Percentiles rank a stretch among this genome's conserved stretches.
phyloP scores from a whole-genome alignment of 2,329 filamentous ascomycete genomes.

The Amauroascus verrucosus region DNA sequence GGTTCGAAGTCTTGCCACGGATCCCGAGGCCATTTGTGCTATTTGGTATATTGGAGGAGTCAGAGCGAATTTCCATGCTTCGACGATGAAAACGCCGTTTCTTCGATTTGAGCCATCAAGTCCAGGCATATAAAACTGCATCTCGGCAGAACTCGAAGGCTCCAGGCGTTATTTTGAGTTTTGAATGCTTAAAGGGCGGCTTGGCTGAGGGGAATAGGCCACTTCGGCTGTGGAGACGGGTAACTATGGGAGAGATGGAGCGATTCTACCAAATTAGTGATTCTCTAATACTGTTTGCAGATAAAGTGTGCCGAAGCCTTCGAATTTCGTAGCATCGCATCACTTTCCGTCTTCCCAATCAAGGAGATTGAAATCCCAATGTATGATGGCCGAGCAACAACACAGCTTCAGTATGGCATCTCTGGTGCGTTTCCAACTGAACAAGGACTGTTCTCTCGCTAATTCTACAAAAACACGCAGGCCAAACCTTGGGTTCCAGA shows the following conservation, averaged over 20 bases:
- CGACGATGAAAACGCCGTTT: not conserved
- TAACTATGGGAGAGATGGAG: no score
- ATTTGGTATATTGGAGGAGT: not conserved
- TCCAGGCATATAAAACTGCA: no score
- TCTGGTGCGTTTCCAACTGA: not conserved
- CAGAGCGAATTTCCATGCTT: not conserved
- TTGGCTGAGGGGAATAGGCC: not conserved
- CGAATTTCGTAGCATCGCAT: no score
- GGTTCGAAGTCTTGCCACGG: not conserved
- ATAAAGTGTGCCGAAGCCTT: no score
- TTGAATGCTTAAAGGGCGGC: not conserved
- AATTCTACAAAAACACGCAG: conserved; percentile 1
- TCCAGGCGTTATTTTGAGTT: no score
- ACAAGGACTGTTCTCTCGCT: not conserved
- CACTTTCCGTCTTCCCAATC: no score
- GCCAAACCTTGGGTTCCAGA: conserved; percentile 7
- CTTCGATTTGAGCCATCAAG: not conserved
- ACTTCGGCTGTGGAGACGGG: not conserved
- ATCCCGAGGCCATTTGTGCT: not conserved
- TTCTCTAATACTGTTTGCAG: no score
- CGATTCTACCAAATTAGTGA: no score
- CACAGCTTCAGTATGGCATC: conserved; percentile 1
- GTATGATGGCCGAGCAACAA: conserved; percentile 2
- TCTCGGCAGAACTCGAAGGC: no score
- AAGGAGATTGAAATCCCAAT: not conserved